Evolutionary conservation across 768 basidiomycete species (phyloP), one percentile per base, ranked within the genome.

Genomic region (Rhodotorula paludigena): DNA sequence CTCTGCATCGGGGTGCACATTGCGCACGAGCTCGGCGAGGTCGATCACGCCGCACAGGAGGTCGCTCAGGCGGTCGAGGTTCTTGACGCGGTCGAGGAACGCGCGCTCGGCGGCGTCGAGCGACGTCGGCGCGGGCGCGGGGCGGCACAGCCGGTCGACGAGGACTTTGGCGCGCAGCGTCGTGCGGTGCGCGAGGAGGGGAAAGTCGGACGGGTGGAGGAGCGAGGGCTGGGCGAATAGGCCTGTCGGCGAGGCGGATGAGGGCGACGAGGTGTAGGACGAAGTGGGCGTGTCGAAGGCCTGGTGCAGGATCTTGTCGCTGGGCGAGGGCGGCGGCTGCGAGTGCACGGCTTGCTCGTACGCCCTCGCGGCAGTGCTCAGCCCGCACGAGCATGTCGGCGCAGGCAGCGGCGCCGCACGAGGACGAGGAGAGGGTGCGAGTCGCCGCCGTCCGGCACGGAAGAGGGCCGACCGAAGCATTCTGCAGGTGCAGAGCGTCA

Each of bases 21-120:
- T 93, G 69, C 93, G 84, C 36, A 99, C 83, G 57, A 96, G 83
- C 78, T 99, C 96, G 58, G 92, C 89, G 66, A 97, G 85, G 80
- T 99, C 96, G 69, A 97, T 97, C 68, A 99, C 92, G 18, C 90
- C 87, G 75, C 96, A 99, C 5, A 99, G 81, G 79, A 94, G 83
- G 81, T 99, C 93, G 77, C 93, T 97, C 73, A 99, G 85, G 68
- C 94, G 83, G 81, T 99, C 96, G 68, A 99, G 80, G 78, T 94
- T 96, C 82, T 97, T 97, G 67, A 97, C 90, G 63, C 68, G 67
- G 45, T 45, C 66, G 35, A 73, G 53, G 38, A 73, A 62, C 12
- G 44, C 85, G 82, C 8, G 88, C 87, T 75, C 88, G 82, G 75
- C 85, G 68, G 51, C 49, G n/a, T 28, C 76, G 75, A 45, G 77